Evolutionary conservation across 2,329 filamentous ascomycete genomes (phyloP).

Genomic region (Ophiosphaerella narmari): DNA sequence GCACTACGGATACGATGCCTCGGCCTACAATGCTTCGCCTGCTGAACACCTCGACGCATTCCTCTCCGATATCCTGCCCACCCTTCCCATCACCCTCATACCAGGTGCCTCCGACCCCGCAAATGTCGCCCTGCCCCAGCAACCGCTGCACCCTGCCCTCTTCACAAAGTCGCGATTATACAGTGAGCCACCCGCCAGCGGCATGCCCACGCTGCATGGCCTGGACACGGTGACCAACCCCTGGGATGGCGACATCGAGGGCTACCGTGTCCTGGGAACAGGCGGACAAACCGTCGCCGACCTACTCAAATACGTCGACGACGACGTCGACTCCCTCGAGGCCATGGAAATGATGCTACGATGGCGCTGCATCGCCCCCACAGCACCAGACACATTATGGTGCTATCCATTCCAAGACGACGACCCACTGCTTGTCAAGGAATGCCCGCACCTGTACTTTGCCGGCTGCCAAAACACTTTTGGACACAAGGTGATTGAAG

Average conservation of each 20-base stretch:
- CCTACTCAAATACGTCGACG: constrained; percentile 86
- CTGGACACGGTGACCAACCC: constrained; percentile 92
- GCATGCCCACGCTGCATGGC: constrained; percentile 63
- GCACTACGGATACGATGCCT: constrained; percentile 94
- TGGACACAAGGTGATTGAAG: constrained; percentile 69
- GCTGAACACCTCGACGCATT: constrained; percentile 84
- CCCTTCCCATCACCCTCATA: constrained; percentile 85
- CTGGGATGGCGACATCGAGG: constrained; percentile 87
- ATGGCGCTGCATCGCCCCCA: constrained; percentile 90
- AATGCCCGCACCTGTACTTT: constrained; percentile 90
- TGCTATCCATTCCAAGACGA: constrained; percentile 95
- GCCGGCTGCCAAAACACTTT: constrained; percentile 83
- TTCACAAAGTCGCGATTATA: constrained; percentile 78
- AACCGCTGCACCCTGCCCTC: constrained; percentile 90
- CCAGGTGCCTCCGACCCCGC: constrained; percentile 85
- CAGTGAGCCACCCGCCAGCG: constrained; percentile 53
- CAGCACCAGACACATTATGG: constrained; percentile 94
- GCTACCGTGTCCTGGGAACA: constrained; percentile 84
- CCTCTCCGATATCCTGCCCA: constrained; percentile 78
- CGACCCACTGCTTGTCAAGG: constrained; percentile 84
- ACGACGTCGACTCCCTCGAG: constrained; percentile 73
- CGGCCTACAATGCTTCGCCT: constrained; percentile 83
- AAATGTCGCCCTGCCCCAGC: constrained; percentile 87
- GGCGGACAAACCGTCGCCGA: constrained; percentile 94
- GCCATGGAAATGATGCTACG: constrained; percentile 95